Percentiles rank a stretch among this genome's conserved stretches.
Evolutionary conservation across 257 asterid species (phyloP).

Genomic region (Solanum microdontum): DNA sequence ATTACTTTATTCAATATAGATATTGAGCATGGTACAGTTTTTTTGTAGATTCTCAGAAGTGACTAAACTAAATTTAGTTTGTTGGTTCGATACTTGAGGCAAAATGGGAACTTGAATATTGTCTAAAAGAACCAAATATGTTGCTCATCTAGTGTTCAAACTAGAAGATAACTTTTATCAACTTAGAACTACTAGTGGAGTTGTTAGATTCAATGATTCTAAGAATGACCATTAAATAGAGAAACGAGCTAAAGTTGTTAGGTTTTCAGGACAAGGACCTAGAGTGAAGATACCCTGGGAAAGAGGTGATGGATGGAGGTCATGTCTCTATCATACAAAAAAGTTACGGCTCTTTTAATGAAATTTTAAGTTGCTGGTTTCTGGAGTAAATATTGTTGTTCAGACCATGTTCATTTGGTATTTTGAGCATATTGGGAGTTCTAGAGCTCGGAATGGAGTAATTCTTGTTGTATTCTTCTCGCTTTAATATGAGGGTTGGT

Average conservation of each 20-base stretch:
- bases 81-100: neutral
- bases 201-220: conserved; percentile 14
- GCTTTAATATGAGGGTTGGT: too few species aligned
- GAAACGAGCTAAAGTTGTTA: neutral
- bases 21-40: neutral
- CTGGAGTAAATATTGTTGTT: too few species aligned
- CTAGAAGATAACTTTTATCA: conserved; percentile 17
- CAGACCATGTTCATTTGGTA: too few species aligned
- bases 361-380: too few species aligned
- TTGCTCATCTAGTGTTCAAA: conserved; percentile 22
- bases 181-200: conserved; percentile 10
- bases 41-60: conserved; percentile 15
- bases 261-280: neutral
- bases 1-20: neutral
- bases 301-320: conserved; percentile 18
- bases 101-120: neutral
- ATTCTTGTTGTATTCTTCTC: too few species aligned
- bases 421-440: too few species aligned
- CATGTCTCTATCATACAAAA: too few species aligned
- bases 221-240: neutral
- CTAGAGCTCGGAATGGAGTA: too few species aligned
- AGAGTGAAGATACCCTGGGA: neutral
- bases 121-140: conserved; percentile 16
- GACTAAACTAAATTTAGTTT: neutral
- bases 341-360: too few species aligned